These are phyloP conservation scores for Neonectria magnoliae DNA, from an alignment of 2,329 filamentous ascomycete genomes.

Conservation along the genomic window DNA sequence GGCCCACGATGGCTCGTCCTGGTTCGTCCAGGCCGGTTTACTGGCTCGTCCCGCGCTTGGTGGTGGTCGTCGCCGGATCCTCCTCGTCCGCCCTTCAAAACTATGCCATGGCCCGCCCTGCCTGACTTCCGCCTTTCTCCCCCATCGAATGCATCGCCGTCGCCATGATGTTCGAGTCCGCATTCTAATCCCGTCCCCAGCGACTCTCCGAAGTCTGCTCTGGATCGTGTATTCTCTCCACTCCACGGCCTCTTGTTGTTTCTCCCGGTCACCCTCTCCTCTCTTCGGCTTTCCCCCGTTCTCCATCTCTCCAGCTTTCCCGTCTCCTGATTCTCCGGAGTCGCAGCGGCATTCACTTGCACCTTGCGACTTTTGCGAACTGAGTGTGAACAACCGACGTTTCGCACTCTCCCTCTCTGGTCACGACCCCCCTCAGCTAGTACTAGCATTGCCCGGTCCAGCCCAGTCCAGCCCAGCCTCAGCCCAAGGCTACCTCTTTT, in stretches of 20 bases:
- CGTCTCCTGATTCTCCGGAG: conserved; percentile 34
- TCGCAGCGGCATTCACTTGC: conserved; percentile 63
- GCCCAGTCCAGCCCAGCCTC: conserved; percentile 29
- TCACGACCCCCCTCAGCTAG: conserved; percentile 27
- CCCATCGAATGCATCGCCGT: conserved; percentile 59
- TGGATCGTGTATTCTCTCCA: conserved; percentile 50
- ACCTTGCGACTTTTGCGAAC: conserved; percentile 52
- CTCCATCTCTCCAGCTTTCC: conserved; percentile 16
- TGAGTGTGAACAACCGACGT: conserved; percentile 14
- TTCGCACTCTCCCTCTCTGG: conserved; percentile 22
- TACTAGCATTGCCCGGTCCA: conserved; percentile 32
- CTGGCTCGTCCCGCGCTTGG: conserved; percentile 21
- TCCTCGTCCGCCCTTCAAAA: conserved; percentile 44
- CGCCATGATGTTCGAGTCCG: conserved; percentile 64
- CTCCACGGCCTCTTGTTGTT: conserved; percentile 49
- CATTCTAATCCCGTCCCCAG: conserved; percentile 61
- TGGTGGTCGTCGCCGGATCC: conserved; percentile 17
- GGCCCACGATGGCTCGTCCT: conserved; percentile 24
- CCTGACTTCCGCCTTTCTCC: conserved; percentile 48
- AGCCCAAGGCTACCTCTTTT: conserved; percentile 30
- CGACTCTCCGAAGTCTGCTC: conserved; percentile 67
- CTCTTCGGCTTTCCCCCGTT: conserved; percentile 28
- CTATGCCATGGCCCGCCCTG: conserved; percentile 48
- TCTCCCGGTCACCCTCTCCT: conserved; percentile 41
- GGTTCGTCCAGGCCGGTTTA: conserved; percentile 28